phyloP scores from a whole-genome alignment of 805 yeast species.

The Nakazawaea peltata region DNA sequence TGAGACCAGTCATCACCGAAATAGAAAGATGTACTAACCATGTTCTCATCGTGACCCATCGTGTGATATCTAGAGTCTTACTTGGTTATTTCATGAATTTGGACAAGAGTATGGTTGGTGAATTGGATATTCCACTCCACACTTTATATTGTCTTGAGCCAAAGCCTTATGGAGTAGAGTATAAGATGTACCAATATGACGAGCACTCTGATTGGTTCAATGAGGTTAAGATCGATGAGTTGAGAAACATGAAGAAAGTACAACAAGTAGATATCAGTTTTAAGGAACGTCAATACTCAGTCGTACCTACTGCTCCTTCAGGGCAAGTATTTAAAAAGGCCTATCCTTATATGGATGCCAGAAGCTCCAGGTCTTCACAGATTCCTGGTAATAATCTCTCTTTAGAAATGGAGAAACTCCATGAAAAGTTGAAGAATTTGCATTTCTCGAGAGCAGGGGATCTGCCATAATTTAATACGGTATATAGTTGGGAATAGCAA shows the following conservation, averaged over 20 bases:
- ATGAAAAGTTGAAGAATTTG: conserved; percentile 8
- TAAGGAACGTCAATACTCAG: conserved; percentile 62
- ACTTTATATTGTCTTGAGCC: conserved; percentile 86
- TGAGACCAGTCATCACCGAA: conserved; percentile 86
- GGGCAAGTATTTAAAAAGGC: conserved; percentile 9
- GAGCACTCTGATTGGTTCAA: conserved; percentile 72
- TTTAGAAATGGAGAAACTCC: conserved; percentile 9
- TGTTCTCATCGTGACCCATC: conserved; percentile 73
- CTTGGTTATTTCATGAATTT: conserved; percentile 86
- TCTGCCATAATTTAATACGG: not conserved
- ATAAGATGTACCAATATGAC: conserved; percentile 83
- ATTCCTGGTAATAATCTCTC: not conserved
- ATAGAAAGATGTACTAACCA: conserved; percentile 89
- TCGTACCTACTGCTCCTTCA: conserved; percentile 68
- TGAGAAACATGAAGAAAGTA: conserved; percentile 50
- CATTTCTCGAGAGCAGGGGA: conserved; percentile 3
- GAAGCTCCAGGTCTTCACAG: not conserved
- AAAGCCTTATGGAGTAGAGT: conserved; percentile 92
- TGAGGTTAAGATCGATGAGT: conserved; percentile 38
- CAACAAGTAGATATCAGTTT: conserved; percentile 65
- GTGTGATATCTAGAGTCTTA: conserved; percentile 84
- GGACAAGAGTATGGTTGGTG: conserved; percentile 73
- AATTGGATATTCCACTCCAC: conserved; percentile 87
- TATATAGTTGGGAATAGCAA: too few species aligned
- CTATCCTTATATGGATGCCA: conserved; percentile 3